phyloP scores from a whole-genome alignment of 1,284 basidiomycete genomes.

The Coniferiporia weirii region DNA sequence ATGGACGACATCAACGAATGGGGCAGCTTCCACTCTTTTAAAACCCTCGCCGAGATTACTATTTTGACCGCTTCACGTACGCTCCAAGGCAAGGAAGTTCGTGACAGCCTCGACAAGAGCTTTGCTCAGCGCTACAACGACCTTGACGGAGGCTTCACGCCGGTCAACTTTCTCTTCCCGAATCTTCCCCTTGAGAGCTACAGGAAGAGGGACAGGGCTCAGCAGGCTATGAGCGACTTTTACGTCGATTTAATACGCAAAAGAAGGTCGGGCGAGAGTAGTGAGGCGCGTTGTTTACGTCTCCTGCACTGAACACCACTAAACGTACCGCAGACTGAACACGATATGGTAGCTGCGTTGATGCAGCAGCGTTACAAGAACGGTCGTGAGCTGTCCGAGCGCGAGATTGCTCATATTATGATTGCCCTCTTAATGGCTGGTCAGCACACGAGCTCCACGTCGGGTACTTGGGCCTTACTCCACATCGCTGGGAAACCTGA shows the following conservation, averaged over 20 bases:
- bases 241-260: constrained; percentile 86
- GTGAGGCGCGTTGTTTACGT: constrained; percentile 31
- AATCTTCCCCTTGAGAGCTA: constrained; percentile 91
- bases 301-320: not conserved
- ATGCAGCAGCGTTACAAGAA: constrained; percentile 84
- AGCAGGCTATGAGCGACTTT: constrained; percentile 92
- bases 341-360: constrained; percentile 93
- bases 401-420: constrained; percentile 96
- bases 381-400: constrained; percentile 75
- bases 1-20: constrained; percentile 61
- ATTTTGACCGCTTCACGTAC: constrained; percentile 93
- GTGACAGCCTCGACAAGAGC: constrained; percentile 71
- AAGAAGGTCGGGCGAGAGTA: constrained; percentile 52
- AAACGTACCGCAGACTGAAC: constrained; percentile 48
- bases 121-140: constrained; percentile 89
- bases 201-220: constrained; percentile 81
- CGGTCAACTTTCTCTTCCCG: constrained; percentile 92
- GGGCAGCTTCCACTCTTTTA: constrained; percentile 70
- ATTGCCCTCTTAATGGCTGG: constrained; percentile 96
- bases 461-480: constrained; percentile 88
- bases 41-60: constrained; percentile 85
- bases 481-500: constrained; percentile 82
- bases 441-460: constrained; percentile 95
- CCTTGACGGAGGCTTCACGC: constrained; percentile 90
- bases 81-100: constrained; percentile 89